Evolutionary conservation across 2,329 filamentous ascomycete species (phyloP).

Genomic region (Zymoseptoria crescenta): DNA sequence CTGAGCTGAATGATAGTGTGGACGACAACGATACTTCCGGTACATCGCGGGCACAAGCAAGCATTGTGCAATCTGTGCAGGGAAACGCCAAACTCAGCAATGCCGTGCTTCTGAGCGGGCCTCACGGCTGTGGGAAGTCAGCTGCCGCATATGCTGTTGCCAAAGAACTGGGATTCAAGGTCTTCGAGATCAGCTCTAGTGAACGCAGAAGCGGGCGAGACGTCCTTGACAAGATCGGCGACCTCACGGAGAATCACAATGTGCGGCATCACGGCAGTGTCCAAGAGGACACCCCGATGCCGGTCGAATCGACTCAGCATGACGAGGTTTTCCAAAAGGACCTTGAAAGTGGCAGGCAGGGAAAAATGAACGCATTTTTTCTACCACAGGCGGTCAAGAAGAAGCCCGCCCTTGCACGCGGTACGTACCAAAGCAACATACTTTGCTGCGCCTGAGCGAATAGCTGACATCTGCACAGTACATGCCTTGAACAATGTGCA

Average conservation of each 20-base stretch:
- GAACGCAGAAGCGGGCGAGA: conserved; percentile 81
- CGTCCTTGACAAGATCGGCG: conserved; percentile 81
- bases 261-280: conserved; percentile 49
- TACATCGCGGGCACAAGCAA: conserved; percentile 18
- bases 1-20: conserved; percentile 44
- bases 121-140: conserved; percentile 85
- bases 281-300: conserved; percentile 19
- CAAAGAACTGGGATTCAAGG: conserved; percentile 82
- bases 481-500: conserved; percentile 4
- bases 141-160: conserved; percentile 87
- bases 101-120: conserved; percentile 79
- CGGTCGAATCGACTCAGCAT: conserved; percentile 32
- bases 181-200: conserved; percentile 89
- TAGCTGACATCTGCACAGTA: not conserved
- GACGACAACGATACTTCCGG: not conserved
- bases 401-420: conserved; percentile 11
- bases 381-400: conserved; percentile 34
- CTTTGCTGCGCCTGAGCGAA: not conserved
- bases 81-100: conserved; percentile 51
- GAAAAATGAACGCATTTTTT: conserved; percentile 76
- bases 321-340: conserved; percentile 48
- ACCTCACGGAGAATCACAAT: conserved; percentile 94
- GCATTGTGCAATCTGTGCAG: conserved; percentile 34
- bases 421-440: not conserved
- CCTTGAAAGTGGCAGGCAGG: conserved; percentile 62